These are phyloP conservation scores for Phytophthora sansomeana DNA, from an alignment of 352 stramenopile genomes.

Conservation along the genomic window DNA sequence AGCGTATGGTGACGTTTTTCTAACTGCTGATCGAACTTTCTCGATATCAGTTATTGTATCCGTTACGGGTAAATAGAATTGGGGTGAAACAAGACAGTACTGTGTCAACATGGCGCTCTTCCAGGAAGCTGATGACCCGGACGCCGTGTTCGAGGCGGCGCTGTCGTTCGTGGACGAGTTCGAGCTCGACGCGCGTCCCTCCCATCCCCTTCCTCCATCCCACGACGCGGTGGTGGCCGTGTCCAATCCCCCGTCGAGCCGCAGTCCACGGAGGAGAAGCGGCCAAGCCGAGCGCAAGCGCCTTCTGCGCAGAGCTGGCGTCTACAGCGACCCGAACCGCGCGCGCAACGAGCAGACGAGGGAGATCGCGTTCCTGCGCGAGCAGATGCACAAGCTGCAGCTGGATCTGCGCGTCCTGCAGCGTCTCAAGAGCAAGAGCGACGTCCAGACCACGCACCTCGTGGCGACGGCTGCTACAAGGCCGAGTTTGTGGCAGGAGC, in stretches of 20 bases:
- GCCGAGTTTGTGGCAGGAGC: constrained; percentile 34
- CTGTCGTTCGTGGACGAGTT: constrained; percentile 44
- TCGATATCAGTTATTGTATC: constrained; percentile 11
- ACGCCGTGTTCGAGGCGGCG: constrained; percentile 21
- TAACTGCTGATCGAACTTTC: constrained; percentile 26
- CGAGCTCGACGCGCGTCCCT: not conserved
- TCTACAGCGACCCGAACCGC: constrained; percentile 39
- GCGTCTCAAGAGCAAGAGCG: not conserved
- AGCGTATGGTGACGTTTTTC: too few relatives aligned
- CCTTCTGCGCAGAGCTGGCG: constrained; percentile 10
- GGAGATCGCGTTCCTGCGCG: constrained; percentile 49
- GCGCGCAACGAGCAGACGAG: constrained; percentile 38
- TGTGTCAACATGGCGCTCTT: constrained; percentile 13
- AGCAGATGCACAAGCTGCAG: constrained; percentile 45
- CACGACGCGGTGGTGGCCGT: not conserved
- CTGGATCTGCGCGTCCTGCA: constrained; percentile 39
- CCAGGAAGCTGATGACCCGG: constrained; percentile 18
- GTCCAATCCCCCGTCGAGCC: not conserved
- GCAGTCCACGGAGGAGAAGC: constrained; percentile 23
- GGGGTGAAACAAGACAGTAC: not conserved
- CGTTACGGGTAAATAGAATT: not conserved
- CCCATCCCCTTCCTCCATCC: not conserved
- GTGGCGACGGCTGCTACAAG: not conserved
- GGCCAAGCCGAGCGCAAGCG: constrained; percentile 24
- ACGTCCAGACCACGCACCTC: not conserved